A percentile compares a stretch with the other conserved stretches of the same genome.
Evolutionary conservation across 495 filamentous ascomycete genomes (phyloP).

Genomic region (Aspergillus ostianus): DNA sequence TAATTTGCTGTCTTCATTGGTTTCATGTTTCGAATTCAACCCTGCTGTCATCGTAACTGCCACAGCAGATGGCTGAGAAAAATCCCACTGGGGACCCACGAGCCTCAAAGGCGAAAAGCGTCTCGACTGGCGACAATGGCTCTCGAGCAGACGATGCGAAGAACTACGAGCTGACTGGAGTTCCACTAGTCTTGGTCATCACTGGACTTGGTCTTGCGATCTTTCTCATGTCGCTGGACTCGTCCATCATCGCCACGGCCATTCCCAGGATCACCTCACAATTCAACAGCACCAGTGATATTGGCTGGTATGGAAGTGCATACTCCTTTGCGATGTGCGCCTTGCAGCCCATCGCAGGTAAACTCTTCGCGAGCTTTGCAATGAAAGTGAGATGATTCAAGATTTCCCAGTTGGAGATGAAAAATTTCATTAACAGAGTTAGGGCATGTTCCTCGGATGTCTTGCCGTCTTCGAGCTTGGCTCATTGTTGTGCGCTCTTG

Average conservation of each 20-base stretch:
- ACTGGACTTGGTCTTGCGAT: constrained; percentile 40
- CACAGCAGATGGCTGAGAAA: too few relatives aligned
- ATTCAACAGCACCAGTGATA: constrained; percentile 42
- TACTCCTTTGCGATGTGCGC: constrained; percentile 37
- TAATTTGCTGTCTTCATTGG: too few relatives aligned
- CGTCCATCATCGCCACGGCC: constrained; percentile 45
- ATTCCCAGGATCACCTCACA: constrained; percentile 46
- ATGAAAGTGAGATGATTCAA: constrained; percentile 8
- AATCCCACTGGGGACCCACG: too few relatives aligned
- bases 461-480: constrained; percentile 71
- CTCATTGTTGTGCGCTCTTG: constrained; percentile 65
- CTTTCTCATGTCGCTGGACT: constrained; percentile 52
- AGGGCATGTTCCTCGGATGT: constrained; percentile 57
- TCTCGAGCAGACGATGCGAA: too few relatives aligned
- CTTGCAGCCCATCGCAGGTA: constrained; percentile 30
- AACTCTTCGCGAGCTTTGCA: constrained; percentile 31
- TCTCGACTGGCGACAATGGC: too few relatives aligned
- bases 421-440: background rate
- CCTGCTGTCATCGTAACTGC: too few relatives aligned
- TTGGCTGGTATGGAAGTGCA: constrained; percentile 47
- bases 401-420: too few relatives aligned
- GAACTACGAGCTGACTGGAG: too few relatives aligned
- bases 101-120: too few relatives aligned
- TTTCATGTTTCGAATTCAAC: too few relatives aligned
- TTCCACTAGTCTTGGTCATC: constrained; percentile 6